Conservation (phyloP, 2,329 filamentous ascomycete genomes). For the Ophiostoma sp. region DNA sequence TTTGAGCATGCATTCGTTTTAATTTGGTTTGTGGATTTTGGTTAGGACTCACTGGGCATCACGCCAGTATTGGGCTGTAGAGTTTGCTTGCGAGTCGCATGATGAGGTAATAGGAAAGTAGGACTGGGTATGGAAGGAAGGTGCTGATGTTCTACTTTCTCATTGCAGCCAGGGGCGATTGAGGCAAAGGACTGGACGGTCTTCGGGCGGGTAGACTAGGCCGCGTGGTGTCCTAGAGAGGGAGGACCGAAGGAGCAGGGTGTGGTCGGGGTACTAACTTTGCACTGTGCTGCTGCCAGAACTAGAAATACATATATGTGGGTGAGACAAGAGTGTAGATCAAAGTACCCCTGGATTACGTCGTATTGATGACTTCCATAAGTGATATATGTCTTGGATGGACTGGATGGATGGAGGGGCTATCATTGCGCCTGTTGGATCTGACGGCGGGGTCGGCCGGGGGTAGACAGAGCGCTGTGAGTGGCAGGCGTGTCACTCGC, state of each 20-base stretch:
- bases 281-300: background rate
- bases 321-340: background rate
- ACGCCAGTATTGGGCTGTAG: background rate
- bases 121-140: background rate
- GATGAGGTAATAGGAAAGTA: background rate
- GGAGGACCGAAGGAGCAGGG: constrained; percentile 12
- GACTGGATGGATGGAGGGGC: constrained; percentile 12
- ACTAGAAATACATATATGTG: background rate
- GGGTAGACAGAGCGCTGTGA: constrained; percentile 14
- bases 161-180: background rate
- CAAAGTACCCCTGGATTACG: background rate
- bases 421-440: constrained; percentile 5
- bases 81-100: background rate
- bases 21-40: background rate
- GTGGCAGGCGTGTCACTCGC: constrained; percentile 17
- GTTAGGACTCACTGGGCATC: too few species aligned
- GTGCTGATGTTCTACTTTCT: background rate
- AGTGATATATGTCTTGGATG: background rate
- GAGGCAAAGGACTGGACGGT: background rate
- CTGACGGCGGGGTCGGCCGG: constrained; percentile 20
- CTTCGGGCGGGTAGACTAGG: constrained; percentile 1
- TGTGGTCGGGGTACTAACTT: too few species aligned
- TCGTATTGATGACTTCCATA: background rate
- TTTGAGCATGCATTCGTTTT: background rate
- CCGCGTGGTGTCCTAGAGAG: constrained; percentile 11